Evolutionary conservation across 1,284 basidiomycete genomes (phyloP).

Genomic region (Cryptococcus jaspeensis): DNA sequence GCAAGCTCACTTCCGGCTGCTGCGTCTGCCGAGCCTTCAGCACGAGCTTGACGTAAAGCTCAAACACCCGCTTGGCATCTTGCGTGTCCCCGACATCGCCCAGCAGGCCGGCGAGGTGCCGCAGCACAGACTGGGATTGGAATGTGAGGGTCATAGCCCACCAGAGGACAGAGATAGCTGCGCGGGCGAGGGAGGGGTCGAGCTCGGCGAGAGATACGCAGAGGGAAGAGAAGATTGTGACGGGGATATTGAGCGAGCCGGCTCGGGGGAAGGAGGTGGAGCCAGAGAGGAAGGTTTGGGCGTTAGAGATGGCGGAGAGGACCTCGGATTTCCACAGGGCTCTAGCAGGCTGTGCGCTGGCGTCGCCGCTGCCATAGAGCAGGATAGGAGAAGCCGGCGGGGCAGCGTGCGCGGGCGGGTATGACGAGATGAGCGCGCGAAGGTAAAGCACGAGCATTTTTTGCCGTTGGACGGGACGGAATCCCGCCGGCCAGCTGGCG

Average conservation of each 20-base stretch:
- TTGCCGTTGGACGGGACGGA: slow-evolving; percentile 69
- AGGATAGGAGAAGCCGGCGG: slow-evolving; percentile 21
- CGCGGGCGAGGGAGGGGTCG: slow-evolving; percentile 13
- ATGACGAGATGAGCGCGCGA: slow-evolving; percentile 61
- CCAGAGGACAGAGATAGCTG: slow-evolving; percentile 67
- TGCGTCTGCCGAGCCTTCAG: slow-evolving; percentile 70
- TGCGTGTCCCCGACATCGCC: slow-evolving; percentile 63
- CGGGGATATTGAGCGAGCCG: slow-evolving; percentile 72
- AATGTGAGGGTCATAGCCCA: slow-evolving; percentile 89
- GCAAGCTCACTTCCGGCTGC: slow-evolving; percentile 48
- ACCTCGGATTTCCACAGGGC: slow-evolving; percentile 65
- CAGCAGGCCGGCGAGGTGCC: slow-evolving; percentile 74
- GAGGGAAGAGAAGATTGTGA: slow-evolving; percentile 80
- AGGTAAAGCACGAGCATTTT: slow-evolving; percentile 68
- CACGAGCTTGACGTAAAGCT: slow-evolving; percentile 79
- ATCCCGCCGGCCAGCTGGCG: slow-evolving; percentile 69
- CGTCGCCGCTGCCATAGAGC: slow-evolving; percentile 11
- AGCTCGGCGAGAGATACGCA: slow-evolving; percentile 55
- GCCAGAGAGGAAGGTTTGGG: slow-evolving; percentile 63
- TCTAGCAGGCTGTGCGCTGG: slow-evolving; percentile 44
- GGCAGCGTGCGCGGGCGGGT: slow-evolving; percentile 42
- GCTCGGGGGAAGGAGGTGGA: slow-evolving; percentile 79
- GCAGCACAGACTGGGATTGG: slow-evolving; percentile 77
- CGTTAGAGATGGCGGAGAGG: slow-evolving; percentile 65
- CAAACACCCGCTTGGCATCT: slow-evolving; percentile 72